phyloP scores from a whole-genome alignment of 1,284 basidiomycete species.

The Melampsora americana region DNA sequence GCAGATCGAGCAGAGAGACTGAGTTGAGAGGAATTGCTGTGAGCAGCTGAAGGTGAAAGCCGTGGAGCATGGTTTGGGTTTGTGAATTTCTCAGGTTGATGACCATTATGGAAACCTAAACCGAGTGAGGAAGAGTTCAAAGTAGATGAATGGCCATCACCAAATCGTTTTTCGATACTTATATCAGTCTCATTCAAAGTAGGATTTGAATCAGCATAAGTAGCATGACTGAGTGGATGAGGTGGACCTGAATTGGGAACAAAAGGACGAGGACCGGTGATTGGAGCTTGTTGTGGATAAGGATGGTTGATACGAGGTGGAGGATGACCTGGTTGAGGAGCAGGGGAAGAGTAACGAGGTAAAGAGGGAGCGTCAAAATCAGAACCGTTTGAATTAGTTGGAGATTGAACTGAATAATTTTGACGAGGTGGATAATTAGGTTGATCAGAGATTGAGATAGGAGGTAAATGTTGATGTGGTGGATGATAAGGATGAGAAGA shows the following conservation, averaged over 20 bases:
- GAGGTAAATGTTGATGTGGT: neutral
- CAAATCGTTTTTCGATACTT: constrained; percentile 5
- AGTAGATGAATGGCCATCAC: neutral
- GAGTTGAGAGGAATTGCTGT: constrained; percentile 8
- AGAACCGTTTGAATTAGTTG: neutral
- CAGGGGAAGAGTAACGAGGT: constrained; percentile 11
- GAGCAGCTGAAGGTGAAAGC: constrained; percentile 14
- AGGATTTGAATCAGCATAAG: constrained; percentile 33
- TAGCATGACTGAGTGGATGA: constrained; percentile 38
- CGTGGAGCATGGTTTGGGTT: constrained; percentile 14
- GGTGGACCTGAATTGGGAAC: neutral
- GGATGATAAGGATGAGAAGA: neutral
- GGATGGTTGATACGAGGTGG: neutral
- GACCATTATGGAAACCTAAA: constrained; percentile 3
- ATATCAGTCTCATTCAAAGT: constrained; percentile 4
- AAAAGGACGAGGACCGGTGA: neutral
- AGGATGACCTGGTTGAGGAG: neutral
- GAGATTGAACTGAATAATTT: constrained; percentile 1
- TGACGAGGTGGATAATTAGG: constrained; percentile 8
- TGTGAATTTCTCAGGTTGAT: constrained; percentile 12
- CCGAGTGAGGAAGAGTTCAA: constrained; percentile 2
- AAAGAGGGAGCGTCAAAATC: constrained; percentile 7
- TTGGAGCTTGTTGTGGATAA: neutral
- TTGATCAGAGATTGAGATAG: constrained; percentile 7
- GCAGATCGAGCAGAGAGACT: constrained; percentile 10